Conservation (phyloP, 208 protist genomes). For the Leishmania major region DNA sequence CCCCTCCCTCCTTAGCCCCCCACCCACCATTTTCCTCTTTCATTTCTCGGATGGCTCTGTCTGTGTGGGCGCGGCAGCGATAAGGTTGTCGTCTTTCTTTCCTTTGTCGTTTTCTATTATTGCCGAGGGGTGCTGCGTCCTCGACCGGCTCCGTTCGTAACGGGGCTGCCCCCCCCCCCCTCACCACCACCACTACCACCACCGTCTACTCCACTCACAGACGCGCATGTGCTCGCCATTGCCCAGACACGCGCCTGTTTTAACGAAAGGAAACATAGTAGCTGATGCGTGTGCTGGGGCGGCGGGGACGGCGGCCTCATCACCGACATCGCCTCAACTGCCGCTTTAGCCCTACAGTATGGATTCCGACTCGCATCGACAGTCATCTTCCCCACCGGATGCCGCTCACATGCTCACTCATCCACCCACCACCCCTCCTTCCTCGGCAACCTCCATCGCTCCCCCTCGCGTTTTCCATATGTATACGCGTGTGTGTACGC, state of each 20-base stretch:
- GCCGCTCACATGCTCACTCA: neutral
- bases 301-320: neutral
- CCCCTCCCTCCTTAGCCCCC: neutral
- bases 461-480: neutral
- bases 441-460: neutral
- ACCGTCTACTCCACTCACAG: neutral
- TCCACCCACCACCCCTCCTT: neutral
- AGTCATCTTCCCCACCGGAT: neutral
- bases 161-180: neutral
- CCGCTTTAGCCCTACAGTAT: neutral
- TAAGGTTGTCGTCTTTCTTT: neutral
- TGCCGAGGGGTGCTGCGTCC: neutral
- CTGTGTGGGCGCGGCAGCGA: neutral
- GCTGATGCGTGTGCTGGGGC: neutral
- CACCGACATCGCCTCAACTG: neutral
- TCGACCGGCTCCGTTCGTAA: neutral
- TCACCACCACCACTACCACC: too few relatives aligned
- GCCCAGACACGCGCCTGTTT: neutral
- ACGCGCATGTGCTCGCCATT: neutral
- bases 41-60: neutral
- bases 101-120: conserved; percentile 3
- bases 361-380: neutral
- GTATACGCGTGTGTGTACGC: neutral
- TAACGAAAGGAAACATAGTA: neutral
- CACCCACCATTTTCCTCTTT: neutral